phyloP scores from a whole-genome alignment of 1,284 basidiomycete species.

The Puccinia novopanici region DNA sequence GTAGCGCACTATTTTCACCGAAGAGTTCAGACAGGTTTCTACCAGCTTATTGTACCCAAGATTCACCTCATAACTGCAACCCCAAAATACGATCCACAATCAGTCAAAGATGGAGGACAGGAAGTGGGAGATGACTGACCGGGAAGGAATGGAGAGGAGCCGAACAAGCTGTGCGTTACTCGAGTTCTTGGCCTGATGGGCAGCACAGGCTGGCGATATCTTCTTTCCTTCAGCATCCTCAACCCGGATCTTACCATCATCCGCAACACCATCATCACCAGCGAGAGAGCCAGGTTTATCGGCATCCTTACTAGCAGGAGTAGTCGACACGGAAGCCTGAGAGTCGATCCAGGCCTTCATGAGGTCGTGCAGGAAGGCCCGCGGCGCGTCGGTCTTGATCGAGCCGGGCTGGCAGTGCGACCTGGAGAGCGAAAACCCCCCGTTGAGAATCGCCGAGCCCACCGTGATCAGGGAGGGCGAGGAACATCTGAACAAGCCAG shows the following conservation, averaged over 20 bases:
- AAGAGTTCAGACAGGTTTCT: conserved; percentile 64
- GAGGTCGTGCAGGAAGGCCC: conserved; percentile 75
- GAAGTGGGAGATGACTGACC: conserved; percentile 51
- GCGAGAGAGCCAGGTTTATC: not conserved
- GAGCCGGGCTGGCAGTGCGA: conserved; percentile 87
- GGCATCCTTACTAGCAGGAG: not conserved
- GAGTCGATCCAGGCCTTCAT: conserved; percentile 76
- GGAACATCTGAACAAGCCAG: conserved; percentile 77
- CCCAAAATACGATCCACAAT: not conserved
- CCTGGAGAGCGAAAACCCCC: conserved; percentile 78
- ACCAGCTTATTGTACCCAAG: conserved; percentile 71
- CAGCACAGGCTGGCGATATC: not conserved
- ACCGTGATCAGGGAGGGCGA: conserved; percentile 75
- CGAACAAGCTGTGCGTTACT: not conserved
- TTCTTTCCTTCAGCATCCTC: not conserved
- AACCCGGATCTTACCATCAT: not conserved
- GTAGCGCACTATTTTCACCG: conserved; percentile 78
- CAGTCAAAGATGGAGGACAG: not conserved
- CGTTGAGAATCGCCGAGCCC: conserved; percentile 85
- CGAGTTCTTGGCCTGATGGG: conserved; percentile 3
- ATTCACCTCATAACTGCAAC: not conserved
- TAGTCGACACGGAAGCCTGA: not conserved
- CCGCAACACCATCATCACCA: not conserved
- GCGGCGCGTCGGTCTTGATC: conserved; percentile 82
- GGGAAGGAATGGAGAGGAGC: conserved; percentile 53